A percentile compares a stretch with the other conserved stretches of the same genome.
phyloP scores from a whole-genome alignment of 257 asterid genomes.

The Salvia hispanica region DNA sequence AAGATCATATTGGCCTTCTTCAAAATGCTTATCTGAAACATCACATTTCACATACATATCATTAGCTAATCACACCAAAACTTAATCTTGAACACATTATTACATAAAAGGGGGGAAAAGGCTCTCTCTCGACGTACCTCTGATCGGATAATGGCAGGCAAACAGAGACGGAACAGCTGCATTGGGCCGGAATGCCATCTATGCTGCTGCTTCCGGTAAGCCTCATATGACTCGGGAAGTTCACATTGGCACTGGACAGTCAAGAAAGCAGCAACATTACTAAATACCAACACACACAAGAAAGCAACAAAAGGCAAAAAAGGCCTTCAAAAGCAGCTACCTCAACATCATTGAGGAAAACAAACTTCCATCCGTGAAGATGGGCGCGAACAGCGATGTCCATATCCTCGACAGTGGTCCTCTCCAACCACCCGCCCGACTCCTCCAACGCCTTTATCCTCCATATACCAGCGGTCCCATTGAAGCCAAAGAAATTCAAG shows the following conservation, averaged over 20 bases:
- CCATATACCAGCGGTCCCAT: conserved; percentile 97
- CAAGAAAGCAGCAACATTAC: background rate
- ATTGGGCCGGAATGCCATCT: conserved; percentile 98
- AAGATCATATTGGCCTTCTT: conserved; percentile 51
- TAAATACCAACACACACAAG: conserved; percentile 1
- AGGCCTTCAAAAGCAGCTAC: conserved; percentile 31
- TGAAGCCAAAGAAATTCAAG: conserved; percentile 83
- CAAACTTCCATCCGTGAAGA: conserved; percentile 91
- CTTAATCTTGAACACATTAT: background rate
- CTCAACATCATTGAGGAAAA: conserved; percentile 86
- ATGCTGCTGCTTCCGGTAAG: conserved; percentile 86
- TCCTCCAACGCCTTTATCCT: conserved; percentile 88
- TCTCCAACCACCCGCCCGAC: conserved; percentile 92
- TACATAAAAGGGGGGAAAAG: too few species aligned
- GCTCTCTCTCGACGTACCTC: conserved; percentile 46
- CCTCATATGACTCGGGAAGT: conserved; percentile 88
- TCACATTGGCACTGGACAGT: conserved; percentile 79
- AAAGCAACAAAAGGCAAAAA: background rate
- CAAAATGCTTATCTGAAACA: conserved; percentile 50
- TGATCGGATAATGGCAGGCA: conserved; percentile 69
- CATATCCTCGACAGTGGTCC: conserved; percentile 30
- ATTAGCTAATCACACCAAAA: background rate
- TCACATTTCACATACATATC: conserved; percentile 8
- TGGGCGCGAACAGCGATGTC: conserved; percentile 44
- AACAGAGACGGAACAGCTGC: conserved; percentile 88